Percentiles rank a stretch among this genome's conserved stretches.
These are phyloP conservation scores for Tephrocybe sp. DNA, from an alignment of 768 basidiomycete genomes.

Conservation along the genomic window DNA sequence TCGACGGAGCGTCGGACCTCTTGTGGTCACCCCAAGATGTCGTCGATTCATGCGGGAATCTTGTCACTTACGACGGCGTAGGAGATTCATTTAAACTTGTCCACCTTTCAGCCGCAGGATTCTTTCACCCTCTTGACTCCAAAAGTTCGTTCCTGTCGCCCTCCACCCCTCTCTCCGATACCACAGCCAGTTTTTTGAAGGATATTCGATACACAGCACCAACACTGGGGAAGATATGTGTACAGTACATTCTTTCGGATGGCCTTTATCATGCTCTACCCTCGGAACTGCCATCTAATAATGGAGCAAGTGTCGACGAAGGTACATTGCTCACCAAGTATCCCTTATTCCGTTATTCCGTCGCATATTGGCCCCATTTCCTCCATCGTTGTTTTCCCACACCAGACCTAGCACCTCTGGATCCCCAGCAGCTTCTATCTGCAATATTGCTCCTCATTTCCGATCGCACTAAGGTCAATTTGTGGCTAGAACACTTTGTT, in stretches of 20 bases:
- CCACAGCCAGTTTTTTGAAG: not conserved
- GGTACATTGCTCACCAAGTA: not conserved
- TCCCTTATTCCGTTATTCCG: constrained; percentile 2
- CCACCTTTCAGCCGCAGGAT: constrained; percentile 7
- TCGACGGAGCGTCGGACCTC: constrained; percentile 2
- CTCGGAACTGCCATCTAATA: not conserved
- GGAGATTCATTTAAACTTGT: constrained; percentile 4
- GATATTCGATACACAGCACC: not conserved
- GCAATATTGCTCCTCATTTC: not conserved
- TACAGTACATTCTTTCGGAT: constrained; percentile 2
- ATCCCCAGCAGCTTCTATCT: not conserved
- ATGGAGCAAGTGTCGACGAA: not conserved
- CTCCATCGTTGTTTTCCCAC: not conserved
- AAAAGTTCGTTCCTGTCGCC: not conserved
- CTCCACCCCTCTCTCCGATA: no score
- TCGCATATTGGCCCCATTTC: constrained; percentile 2
- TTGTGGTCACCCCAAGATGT: constrained; percentile 11
- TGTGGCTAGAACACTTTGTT: constrained; percentile 4
- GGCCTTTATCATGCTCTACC: not conserved
- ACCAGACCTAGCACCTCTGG: not conserved
- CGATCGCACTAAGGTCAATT: not conserved
- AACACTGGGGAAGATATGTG: not conserved
- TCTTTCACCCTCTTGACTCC: not conserved
- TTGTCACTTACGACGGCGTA: constrained; percentile 2
- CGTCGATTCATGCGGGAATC: constrained; percentile 10